phyloP scores from a whole-genome alignment of 345 rosid species.

The Citrus unshiu region DNA sequence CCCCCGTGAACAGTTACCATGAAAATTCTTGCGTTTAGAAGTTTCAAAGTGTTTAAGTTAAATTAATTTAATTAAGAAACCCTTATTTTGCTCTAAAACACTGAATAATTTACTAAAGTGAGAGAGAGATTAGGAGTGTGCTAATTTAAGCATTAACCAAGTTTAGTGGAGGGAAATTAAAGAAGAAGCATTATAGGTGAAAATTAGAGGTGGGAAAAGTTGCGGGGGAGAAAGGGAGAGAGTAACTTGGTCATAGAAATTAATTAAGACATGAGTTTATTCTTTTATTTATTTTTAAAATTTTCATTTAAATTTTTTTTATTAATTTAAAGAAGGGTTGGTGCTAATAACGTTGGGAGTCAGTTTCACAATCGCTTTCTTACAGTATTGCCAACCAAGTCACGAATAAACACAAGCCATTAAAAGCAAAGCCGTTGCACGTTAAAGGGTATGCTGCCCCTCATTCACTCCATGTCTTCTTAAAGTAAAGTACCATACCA shows the following conservation, averaged over 20 bases:
- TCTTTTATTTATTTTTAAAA: background rate
- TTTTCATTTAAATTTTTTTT: background rate
- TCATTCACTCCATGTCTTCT: slow-evolving; percentile 33
- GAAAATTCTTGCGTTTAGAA: slow-evolving; percentile 11
- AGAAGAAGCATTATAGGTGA: slow-evolving; percentile 19
- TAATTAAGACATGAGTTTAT: background rate
- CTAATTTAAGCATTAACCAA: background rate
- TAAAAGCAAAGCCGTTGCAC: slow-evolving; percentile 32
- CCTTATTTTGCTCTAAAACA: slow-evolving; percentile 5
- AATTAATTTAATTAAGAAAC: background rate
- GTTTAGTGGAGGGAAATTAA: background rate
- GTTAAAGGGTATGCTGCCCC: slow-evolving; percentile 21
- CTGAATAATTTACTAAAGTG: background rate
- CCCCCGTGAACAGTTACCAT: slow-evolving; percentile 37
- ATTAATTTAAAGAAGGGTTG: slow-evolving; percentile 15
- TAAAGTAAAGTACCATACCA: slow-evolving; percentile 23
- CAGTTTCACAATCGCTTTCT: slow-evolving; percentile 10
- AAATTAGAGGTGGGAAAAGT: slow-evolving; percentile 11
- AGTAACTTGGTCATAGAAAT: background rate
- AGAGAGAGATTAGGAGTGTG: background rate
- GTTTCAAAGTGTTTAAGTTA: background rate
- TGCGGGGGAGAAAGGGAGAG: slow-evolving; percentile 1
- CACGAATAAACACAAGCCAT: slow-evolving; percentile 23
- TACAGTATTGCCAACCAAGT: slow-evolving; percentile 7
- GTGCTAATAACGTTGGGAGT: slow-evolving; percentile 20